phyloP scores from a whole-genome alignment of 2,329 filamentous ascomycete genomes.

The Colletotrichum siamense region DNA sequence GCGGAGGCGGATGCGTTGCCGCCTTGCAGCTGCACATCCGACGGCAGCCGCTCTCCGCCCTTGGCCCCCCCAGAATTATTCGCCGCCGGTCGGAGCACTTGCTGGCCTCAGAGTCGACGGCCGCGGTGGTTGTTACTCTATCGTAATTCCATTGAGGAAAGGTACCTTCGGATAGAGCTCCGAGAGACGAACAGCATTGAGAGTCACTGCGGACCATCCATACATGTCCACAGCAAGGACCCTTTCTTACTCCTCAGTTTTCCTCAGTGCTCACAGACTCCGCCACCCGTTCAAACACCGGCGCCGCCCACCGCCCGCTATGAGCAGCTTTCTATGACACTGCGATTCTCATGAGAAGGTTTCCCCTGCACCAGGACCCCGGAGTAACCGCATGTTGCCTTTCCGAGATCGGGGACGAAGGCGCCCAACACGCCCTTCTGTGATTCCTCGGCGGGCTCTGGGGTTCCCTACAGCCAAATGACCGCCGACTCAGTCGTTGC shows the following conservation, averaged over 20 bases:
- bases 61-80: background rate
- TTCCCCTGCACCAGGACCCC: background rate
- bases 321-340: constrained; percentile 9
- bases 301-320: background rate
- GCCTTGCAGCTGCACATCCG: background rate
- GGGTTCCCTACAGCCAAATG: background rate
- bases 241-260: background rate
- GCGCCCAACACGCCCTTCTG: background rate
- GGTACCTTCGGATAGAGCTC: background rate
- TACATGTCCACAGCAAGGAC: background rate
- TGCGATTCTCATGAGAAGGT: constrained; percentile 2
- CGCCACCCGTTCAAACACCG: constrained; percentile 8
- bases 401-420: constrained; percentile 11
- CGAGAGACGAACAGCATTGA: background rate
- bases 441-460: background rate
- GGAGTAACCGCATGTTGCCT: constrained; percentile 21
- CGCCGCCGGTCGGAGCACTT: constrained; percentile 6
- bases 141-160: background rate
- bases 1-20: background rate
- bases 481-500: constrained; percentile 2
- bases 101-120: background rate
- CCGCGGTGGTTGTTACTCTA: background rate
- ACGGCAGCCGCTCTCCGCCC: constrained; percentile 11
- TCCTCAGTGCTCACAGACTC: background rate
- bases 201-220: background rate